Base-by-base conservation (phyloP, 2,329 filamentous ascomycete genomes). In the Corinectria fuckeliana region DNA sequence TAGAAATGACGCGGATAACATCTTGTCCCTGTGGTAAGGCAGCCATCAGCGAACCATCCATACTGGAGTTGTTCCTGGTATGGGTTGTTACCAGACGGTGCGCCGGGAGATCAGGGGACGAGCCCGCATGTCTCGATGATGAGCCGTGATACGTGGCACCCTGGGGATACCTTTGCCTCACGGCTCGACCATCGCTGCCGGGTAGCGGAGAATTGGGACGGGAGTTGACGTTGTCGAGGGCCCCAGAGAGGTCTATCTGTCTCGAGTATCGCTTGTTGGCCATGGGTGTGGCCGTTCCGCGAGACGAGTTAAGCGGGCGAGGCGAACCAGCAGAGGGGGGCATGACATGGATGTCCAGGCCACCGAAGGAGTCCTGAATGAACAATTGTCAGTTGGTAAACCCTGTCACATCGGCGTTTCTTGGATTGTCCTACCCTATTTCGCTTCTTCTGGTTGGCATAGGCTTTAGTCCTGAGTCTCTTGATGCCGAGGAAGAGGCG, bases 1-100 rank as follows among this genome's bases (percentile, higher is more conserved):
- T 95, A 66, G 91, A 97, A 72, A 98, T 97, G 67, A 97, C 92
- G 63, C 93, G 87, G 64, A 98, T 96, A 61, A 97, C 87, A 60
- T 93, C 91, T 75, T 96, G 92, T 76, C 93, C 91, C 65, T 89
- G 85, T 57, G 93, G 93, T 71, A 97, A 80, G 60, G 90, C 90
- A 66, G 92, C 91, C 85, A 94, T 95, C 64, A 94, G 88, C 67
- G 92, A 89, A 62, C 89, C 90, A 76, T 97, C 93, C 71, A 94
- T 84, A 76, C 92, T 96, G 53, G 91, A 91, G 70, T 91, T 91
- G 68, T 91, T 91, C 71, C 91, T 87, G 54, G 90, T 87, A 75
- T 97, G 92, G 66, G 83, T 81, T 58, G 82, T 82, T 75, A 88
- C 85, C 66, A 89, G 79, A 70, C 85, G 84, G 64, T 86, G 84